A percentile compares a stretch with the other conserved stretches of the same genome.
Conservation (phyloP, 2,329 filamentous ascomycete species). For the Pseudogymnoascus sp. region DNA sequence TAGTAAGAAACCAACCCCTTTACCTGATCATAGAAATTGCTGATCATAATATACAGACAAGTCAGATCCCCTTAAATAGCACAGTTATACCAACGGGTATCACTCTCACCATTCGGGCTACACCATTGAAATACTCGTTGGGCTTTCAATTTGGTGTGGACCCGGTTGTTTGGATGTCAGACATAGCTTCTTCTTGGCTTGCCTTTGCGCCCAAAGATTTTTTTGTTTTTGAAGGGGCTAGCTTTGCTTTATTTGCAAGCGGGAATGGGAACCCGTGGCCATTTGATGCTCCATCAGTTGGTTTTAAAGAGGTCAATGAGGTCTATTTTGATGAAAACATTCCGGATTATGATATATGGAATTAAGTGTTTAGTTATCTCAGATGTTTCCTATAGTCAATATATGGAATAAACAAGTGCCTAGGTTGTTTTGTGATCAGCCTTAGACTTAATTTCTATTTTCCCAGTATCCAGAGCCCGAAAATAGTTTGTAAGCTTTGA, state of each 20-base stretch:
- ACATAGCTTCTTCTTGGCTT: conserved; percentile 15
- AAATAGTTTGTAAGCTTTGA: neutral
- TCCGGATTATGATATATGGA: conserved; percentile 13
- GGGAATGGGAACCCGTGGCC: conserved; percentile 21
- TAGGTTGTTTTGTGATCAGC: neutral
- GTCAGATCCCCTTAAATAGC: conserved; percentile 9
- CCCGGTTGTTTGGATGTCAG: conserved; percentile 10
- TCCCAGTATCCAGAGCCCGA: neutral
- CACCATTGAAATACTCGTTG: conserved; percentile 15
- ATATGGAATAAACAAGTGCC: neutral
- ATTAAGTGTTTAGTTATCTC: neutral
- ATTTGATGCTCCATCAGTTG: conserved; percentile 14
- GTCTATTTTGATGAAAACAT: conserved; percentile 11
- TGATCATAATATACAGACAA: conserved; percentile 3
- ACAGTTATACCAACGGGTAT: conserved; percentile 11
- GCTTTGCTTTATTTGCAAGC: conserved; percentile 19
- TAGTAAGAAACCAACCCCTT: conserved; percentile 9
- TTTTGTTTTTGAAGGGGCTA: conserved; percentile 18
- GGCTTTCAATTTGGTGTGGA: conserved; percentile 11
- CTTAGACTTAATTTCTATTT: neutral
- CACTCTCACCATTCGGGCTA: conserved; percentile 14
- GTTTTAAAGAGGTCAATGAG: conserved; percentile 16
- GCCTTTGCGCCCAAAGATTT: conserved; percentile 17
- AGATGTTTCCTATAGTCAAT: neutral
- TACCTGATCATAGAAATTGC: neutral